Base-by-base conservation (phyloP, 2,329 filamentous ascomycete species). In the Verticillium albo-atrum region DNA sequence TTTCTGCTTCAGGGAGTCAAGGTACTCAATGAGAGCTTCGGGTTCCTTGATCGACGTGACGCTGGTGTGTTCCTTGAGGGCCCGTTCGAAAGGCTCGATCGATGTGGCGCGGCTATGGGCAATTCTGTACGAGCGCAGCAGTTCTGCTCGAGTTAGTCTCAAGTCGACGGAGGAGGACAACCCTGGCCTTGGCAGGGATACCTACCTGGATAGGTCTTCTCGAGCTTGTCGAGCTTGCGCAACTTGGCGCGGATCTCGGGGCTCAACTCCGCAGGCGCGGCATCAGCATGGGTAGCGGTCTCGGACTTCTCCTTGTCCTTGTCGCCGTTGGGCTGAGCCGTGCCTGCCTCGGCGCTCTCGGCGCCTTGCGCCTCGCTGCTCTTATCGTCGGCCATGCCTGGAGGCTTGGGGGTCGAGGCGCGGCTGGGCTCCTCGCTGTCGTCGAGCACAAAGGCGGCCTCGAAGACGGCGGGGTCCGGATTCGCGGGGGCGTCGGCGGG, bases 81-180 rank as follows among this genome's bases (percentile, higher is more conserved):
- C 88, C 58, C 91, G 89, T 75, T 99, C 95, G 72, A 99, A 99
- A 0, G 92, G 90, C 70, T 98, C 95, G 68, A 98, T 96, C 3
- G 90, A 86, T 14, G 90, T 86, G 50, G 93, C 91, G 56, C 92
- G 88, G 60, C 90, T 86, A 77, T 99, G 94, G 20, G 95, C 95
- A 64, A 93, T 88, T 62, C 92, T 87, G 75, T 99, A 99, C 9
- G 94, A 97, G 59, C 92, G 89, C 55, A 98, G 80, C 1, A 99
- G 81, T 69, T 98, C 94, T 92, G 58, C 56, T 50, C 20, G 55
- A 17, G 23, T 54, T 5, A 58, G 32, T 15, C 10, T 14, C 25
- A 17, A 17, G 7, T 14, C 6, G 12, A 14, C 1, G 53, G 42
- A 52, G 51, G 23, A 32, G 17, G 27, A 26, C 59, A 60, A 63